Conservation (phyloP, 805 yeast species). For the Yamadazyma tumulicola region DNA sequence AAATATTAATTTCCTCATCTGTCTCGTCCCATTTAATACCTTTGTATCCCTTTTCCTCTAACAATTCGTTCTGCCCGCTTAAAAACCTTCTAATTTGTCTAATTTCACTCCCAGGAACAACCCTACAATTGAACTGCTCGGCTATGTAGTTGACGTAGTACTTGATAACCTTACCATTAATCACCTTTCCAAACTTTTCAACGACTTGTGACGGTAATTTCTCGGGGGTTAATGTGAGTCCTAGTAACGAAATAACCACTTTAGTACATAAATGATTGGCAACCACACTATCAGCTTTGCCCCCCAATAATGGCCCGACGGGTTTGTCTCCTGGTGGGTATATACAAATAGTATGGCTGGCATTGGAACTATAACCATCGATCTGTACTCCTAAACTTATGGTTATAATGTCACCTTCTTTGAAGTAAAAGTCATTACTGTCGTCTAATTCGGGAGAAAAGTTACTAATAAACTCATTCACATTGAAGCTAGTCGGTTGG, state of each 20-base stretch:
- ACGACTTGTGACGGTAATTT: conserved; percentile 58
- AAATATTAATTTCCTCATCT: conserved; percentile 64
- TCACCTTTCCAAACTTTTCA: conserved; percentile 28
- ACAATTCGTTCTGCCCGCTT: conserved; percentile 92
- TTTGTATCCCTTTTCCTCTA: conserved; percentile 87
- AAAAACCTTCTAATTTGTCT: conserved; percentile 89
- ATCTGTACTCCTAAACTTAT: conserved; percentile 85
- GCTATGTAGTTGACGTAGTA: conserved; percentile 82
- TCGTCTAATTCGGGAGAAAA: conserved; percentile 85
- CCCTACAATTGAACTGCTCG: conserved; percentile 72
- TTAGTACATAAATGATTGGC: conserved; percentile 90
- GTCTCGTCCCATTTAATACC: conserved; percentile 88
- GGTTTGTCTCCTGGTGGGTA: conserved; percentile 67
- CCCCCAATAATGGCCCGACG: conserved; percentile 76
- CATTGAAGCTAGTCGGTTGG: conserved; percentile 84
- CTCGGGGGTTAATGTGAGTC: conserved; percentile 71
- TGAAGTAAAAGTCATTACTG: conserved; percentile 42
- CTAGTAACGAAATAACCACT: conserved; percentile 74
- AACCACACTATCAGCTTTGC: conserved; percentile 82
- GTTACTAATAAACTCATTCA: conserved; percentile 72
- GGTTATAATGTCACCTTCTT: conserved; percentile 82
- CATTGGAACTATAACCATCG: conserved; percentile 90
- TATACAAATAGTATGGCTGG: conserved; percentile 82
- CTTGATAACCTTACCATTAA: conserved; percentile 72
- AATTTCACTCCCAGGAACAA: conserved; percentile 90